phyloP scores from a whole-genome alignment of 768 basidiomycete species.

The Trametes sanguinea region DNA sequence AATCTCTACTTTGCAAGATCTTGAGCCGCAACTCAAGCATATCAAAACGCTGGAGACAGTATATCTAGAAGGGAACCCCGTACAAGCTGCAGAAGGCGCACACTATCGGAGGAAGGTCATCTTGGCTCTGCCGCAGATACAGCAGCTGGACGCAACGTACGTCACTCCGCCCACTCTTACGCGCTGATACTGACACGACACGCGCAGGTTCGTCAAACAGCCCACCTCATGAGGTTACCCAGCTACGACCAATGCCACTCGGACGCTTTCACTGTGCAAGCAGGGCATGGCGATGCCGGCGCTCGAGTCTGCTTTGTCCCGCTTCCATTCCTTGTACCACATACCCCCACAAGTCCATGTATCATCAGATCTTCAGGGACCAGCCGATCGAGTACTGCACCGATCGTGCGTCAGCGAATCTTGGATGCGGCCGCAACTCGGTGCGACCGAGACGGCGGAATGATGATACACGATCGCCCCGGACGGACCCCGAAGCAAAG shows the following conservation, averaged over 20 bases:
- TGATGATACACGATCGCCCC: constrained; percentile 16
- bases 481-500: not conserved
- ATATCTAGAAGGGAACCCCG: constrained; percentile 95
- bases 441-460: constrained; percentile 13
- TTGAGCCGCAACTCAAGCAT: constrained; percentile 67
- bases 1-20: constrained; percentile 65
- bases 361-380: constrained; percentile 22
- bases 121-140: constrained; percentile 82
- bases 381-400: constrained; percentile 12
- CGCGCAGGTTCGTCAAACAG: constrained; percentile 28
- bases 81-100: constrained; percentile 74
- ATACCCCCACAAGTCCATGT: constrained; percentile 20
- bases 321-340: constrained; percentile 17
- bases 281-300: not conserved
- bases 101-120: constrained; percentile 89
- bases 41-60: constrained; percentile 75
- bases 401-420: constrained; percentile 19
- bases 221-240: not conserved
- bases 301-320: not conserved
- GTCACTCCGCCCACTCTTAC: constrained; percentile 35
- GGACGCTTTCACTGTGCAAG: not conserved
- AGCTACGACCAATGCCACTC: not conserved
- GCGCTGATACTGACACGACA: not conserved
- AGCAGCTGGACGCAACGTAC: constrained; percentile 95
- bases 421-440: constrained; percentile 13